Evolutionary conservation across 2,329 filamentous ascomycete species (phyloP).

Genomic region (Botrytis galanthina): DNA sequence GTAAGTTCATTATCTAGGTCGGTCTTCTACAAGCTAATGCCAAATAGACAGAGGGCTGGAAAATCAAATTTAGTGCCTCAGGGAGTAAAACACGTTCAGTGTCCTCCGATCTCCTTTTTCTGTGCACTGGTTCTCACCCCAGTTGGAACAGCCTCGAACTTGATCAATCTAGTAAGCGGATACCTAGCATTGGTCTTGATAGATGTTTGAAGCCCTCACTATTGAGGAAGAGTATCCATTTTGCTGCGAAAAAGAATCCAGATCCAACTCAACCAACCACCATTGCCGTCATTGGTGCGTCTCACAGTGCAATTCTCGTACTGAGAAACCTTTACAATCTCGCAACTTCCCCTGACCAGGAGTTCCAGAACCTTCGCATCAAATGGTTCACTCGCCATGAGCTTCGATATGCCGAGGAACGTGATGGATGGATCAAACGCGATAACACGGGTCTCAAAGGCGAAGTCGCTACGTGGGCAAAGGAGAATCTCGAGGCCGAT

Average conservation of each 20-base stretch:
- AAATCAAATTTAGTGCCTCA: slow-evolving; percentile 35
- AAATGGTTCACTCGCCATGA: slow-evolving; percentile 62
- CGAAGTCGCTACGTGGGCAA: slow-evolving; percentile 57
- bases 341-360: neutral
- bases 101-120: slow-evolving; percentile 43
- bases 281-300: slow-evolving; percentile 59
- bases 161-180: slow-evolving; percentile 38
- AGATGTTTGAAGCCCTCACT: neutral
- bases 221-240: neutral
- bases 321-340: slow-evolving; percentile 59
- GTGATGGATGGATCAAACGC: slow-evolving; percentile 61
- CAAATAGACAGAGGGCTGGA: slow-evolving; percentile 38
- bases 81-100: slow-evolving; percentile 19
- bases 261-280: slow-evolving; percentile 33
- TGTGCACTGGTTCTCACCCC: slow-evolving; percentile 57
- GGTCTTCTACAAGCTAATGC: slow-evolving; percentile 14
- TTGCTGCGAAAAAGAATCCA: neutral
- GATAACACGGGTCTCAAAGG: slow-evolving; percentile 67
- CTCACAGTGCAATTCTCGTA: slow-evolving; percentile 61
- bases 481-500: slow-evolving; percentile 55
- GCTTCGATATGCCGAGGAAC: slow-evolving; percentile 60
- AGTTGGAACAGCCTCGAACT: slow-evolving; percentile 45
- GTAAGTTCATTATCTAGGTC: slow-evolving; percentile 28
- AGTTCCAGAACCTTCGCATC: slow-evolving; percentile 48
- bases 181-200: neutral